Evolutionary conservation across 1,139 yeast genomes (phyloP).

Genomic region (Spencermartinsiella ligniputridi): DNA sequence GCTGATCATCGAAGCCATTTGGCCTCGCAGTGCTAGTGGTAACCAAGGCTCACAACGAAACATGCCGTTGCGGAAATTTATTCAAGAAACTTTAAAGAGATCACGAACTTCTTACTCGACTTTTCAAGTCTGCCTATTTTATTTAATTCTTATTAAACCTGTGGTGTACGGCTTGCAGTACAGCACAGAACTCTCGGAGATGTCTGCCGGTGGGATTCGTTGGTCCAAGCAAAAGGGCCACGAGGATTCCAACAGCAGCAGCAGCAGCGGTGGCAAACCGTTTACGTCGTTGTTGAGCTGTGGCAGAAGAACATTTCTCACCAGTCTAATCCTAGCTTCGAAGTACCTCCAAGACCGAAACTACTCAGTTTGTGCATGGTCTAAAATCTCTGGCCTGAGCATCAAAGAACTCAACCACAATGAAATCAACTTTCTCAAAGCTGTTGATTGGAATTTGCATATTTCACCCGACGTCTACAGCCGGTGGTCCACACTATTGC

Average conservation of each 20-base stretch:
- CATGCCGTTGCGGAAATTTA: constrained; percentile 41
- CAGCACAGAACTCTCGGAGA: not conserved
- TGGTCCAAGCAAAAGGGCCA: constrained; percentile 2
- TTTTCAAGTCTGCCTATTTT: constrained; percentile 63
- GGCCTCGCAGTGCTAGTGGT: constrained; percentile 27
- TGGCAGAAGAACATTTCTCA: constrained; percentile 63
- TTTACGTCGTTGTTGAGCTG: constrained; percentile 33
- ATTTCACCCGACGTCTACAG: constrained; percentile 48
- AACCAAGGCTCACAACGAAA: constrained; percentile 17
- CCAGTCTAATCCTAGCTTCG: constrained; percentile 62
- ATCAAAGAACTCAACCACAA: constrained; percentile 46
- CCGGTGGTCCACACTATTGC: constrained; percentile 43
- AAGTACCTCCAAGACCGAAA: constrained; percentile 73
- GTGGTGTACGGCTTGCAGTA: constrained; percentile 11
- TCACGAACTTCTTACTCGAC: constrained; percentile 64
- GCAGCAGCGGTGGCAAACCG: constrained; percentile 12
- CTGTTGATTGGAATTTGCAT: constrained; percentile 54
- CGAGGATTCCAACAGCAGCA: not conserved
- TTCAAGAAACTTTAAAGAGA: constrained; percentile 62
- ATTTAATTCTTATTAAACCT: constrained; percentile 47
- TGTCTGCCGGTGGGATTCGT: not conserved
- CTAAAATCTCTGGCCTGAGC: constrained; percentile 62
- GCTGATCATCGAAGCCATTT: constrained; percentile 33
- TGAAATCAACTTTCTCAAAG: constrained; percentile 52
- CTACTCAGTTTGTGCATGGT: constrained; percentile 69